Conservation (phyloP, 495 filamentous ascomycete species). For the Glonium stellatum region DNA sequence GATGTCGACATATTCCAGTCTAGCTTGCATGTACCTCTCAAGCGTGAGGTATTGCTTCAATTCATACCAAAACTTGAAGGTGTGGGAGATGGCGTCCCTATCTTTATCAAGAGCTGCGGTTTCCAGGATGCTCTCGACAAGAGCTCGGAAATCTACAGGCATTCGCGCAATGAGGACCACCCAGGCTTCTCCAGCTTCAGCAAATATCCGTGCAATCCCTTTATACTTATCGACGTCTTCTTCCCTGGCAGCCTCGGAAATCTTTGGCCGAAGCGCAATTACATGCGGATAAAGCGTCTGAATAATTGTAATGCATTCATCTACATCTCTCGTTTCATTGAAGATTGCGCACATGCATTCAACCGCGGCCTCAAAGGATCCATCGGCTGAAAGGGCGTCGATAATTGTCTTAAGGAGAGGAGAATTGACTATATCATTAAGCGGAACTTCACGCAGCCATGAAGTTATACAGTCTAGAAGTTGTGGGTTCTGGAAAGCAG, state of each 20-base stretch:
- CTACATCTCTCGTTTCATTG: conserved; percentile 86
- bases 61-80: conserved; percentile 97
- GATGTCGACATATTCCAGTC: conserved; percentile 64
- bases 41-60: conserved; percentile 91
- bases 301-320: conserved; percentile 74
- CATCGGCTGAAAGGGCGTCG: conserved; percentile 63
- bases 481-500: conserved; percentile 79
- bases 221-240: conserved; percentile 86
- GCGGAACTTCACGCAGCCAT: conserved; percentile 87
- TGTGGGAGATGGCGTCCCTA: conserved; percentile 79
- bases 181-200: conserved; percentile 93
- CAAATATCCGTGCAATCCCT: conserved; percentile 79
- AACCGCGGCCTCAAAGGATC: conserved; percentile 80
- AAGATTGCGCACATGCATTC: conserved; percentile 90
- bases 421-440: conserved; percentile 75
- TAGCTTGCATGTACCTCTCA: conserved; percentile 78
- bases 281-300: conserved; percentile 77
- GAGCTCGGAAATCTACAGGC: conserved; percentile 68
- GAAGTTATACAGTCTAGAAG: conserved; percentile 92
- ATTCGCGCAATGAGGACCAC: conserved; percentile 79
- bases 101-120: conserved; percentile 82
- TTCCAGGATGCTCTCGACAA: conserved; percentile 87
- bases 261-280: conserved; percentile 70
- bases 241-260: conserved; percentile 62
- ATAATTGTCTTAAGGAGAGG: conserved; percentile 76